A percentile compares a stretch with the other conserved stretches of the same genome.
These are phyloP conservation scores for Cytidiella melzeri DNA, from an alignment of 768 basidiomycete genomes.

Conservation along the genomic window DNA sequence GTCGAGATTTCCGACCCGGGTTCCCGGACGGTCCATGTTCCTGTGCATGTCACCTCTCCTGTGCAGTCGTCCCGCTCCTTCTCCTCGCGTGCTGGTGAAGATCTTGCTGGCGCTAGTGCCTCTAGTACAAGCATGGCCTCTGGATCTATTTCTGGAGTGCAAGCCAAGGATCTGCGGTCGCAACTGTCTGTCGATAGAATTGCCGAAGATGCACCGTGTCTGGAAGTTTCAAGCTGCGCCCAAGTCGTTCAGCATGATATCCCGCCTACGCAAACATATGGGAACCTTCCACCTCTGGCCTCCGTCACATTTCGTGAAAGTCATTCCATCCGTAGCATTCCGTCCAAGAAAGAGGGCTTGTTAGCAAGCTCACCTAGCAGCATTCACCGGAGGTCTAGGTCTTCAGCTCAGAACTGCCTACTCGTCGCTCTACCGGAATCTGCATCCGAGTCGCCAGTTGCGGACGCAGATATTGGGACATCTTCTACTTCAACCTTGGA, in stretches of 20 bases:
- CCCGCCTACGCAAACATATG: background rate
- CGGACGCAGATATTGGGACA: background rate
- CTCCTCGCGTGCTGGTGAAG: background rate
- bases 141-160: no score
- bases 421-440: background rate
- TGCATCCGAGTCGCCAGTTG: no score
- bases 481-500: background rate
- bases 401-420: background rate
- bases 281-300: conserved; percentile 18
- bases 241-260: background rate
- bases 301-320: conserved; percentile 20
- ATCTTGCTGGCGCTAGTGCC: no score
- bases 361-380: background rate
- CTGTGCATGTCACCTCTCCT: background rate
- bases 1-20: background rate
- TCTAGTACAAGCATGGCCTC: no score
- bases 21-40: background rate
- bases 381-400: background rate
- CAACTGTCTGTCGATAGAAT: background rate
- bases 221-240: background rate
- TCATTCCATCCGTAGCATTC: conserved; percentile 16
- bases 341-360: conserved; percentile 3
- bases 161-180: background rate
- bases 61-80: background rate
- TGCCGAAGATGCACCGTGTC: no score